Conservation (phyloP, 75 land plant genomes). For the Cupressus sempervirens region DNA sequence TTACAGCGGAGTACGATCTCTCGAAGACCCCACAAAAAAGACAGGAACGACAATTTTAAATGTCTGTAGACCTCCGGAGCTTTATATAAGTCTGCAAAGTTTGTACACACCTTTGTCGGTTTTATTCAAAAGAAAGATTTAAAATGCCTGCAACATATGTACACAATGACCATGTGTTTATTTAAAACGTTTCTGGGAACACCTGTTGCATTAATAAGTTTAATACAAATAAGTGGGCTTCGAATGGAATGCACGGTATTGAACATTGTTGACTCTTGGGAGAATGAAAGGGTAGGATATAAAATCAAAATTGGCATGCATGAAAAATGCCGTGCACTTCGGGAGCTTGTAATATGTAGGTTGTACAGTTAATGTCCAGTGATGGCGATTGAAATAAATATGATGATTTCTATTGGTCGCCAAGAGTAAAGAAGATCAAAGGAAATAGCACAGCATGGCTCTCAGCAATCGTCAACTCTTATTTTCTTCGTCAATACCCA, state of each 20-base stretch:
- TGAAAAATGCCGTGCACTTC: not conserved
- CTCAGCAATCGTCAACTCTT: not conserved
- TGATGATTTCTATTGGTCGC: not conserved
- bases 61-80: too few species aligned
- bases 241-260: too few species aligned
- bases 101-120: not conserved
- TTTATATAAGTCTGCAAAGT: not conserved
- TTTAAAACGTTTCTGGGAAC: too few species aligned
- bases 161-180: not conserved
- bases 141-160: not conserved
- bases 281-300: not conserved
- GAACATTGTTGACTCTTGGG: not conserved
- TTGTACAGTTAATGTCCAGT: not conserved
- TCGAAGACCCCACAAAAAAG: too few species aligned
- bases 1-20: too few species aligned
- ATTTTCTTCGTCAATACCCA: not conserved
- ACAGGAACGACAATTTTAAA: too few species aligned
- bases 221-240: too few species aligned
- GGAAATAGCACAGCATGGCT: not conserved
- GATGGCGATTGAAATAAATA: not conserved
- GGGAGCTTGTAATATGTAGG: not conserved
- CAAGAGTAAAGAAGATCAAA: not conserved
- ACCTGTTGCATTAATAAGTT: too few species aligned
- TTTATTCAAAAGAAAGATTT: too few species aligned
- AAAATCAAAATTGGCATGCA: not conserved